Evolutionary conservation across 768 basidiomycete genomes (phyloP), one percentile per base, ranked within the genome.

Genomic region (Leccinum longicurvipes): DNA sequence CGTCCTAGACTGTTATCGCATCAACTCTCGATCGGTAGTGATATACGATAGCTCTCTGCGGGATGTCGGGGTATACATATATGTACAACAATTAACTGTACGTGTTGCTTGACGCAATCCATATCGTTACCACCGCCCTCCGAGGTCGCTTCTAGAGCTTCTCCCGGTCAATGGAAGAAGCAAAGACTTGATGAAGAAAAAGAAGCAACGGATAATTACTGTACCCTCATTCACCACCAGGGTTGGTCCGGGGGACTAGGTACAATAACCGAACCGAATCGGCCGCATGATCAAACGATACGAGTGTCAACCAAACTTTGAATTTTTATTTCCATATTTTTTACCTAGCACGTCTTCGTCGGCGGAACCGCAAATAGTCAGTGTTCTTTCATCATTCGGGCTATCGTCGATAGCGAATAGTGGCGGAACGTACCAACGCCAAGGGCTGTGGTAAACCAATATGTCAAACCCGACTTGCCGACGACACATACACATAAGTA

Each of bases 51-150:
- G 59, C 21, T 49, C 57, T 39, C 9, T 39, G n/a, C 36, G 36
- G n/a, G 7, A 25, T 27, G 47, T 54, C 55, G 50, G 51, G 58
- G 61, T 59, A 60, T 61, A 67, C 59, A 28, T 23, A 32, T 31
- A 28, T 23, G 23, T 31, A 36, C n/a, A 36, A 39, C 39, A 39
- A n/a, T n/a, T n/a, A n/a, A 19, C 39, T 21, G 39, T 60, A 65
- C 28, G 51, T 53, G 57, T 56, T 70, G 67, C 68, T 68, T 61
- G 65, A 68, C 47, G 63, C 68, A 41, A 70, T 48, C 52, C 58
- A 51, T 32, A 32, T 50, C 47, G 31, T 59, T 29, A 47, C n/a
- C 23, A 27, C 24, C 15, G 47, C 58, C 44, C 58, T 10, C n/a
- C 10, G 19, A 41, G 39, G 19, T 21, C 39, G 39, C 31, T 47